phyloP scores from a whole-genome alignment of 75 land plant species.

The Pinus albicaulis region DNA sequence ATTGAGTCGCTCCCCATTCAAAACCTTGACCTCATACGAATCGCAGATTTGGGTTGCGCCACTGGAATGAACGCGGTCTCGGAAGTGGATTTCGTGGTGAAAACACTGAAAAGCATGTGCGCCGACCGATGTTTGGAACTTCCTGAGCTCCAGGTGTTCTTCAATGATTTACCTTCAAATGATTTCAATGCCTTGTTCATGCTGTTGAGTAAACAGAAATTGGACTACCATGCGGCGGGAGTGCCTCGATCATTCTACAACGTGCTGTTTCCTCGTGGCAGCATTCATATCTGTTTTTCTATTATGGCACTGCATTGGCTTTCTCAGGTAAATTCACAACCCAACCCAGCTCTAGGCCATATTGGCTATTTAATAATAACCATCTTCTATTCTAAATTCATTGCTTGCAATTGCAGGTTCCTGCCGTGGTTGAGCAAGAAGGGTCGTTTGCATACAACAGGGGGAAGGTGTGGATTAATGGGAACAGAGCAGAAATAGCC shows the following conservation, averaged over 20 bases:
- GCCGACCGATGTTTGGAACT: no score
- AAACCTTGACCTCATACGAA: background rate
- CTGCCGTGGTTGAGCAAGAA: background rate
- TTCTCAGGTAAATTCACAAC: slow-evolving; percentile 42
- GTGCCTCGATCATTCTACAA: slow-evolving; percentile 71
- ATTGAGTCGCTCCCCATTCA: background rate
- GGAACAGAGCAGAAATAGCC: background rate
- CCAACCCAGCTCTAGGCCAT: no score
- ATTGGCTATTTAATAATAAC: no score
- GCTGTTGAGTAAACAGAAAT: background rate
- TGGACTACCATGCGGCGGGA: slow-evolving; percentile 43
- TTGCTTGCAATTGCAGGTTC: background rate
- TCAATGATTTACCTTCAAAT: background rate
- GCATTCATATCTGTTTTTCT: slow-evolving; percentile 57
- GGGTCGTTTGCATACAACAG: background rate
- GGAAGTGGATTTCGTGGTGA: background rate
- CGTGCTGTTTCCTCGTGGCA: slow-evolving; percentile 51
- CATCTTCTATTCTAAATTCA: no score
- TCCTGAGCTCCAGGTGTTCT: background rate
- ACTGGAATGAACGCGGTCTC: background rate
- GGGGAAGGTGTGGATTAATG: slow-evolving; percentile 10
- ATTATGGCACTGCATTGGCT: slow-evolving; percentile 79
- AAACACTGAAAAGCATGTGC: no score
- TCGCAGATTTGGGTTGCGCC: slow-evolving; percentile 1
- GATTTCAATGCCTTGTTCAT: background rate